phyloP scores from a whole-genome alignment of 495 filamentous ascomycete species.

The Rusavskia elegans region DNA sequence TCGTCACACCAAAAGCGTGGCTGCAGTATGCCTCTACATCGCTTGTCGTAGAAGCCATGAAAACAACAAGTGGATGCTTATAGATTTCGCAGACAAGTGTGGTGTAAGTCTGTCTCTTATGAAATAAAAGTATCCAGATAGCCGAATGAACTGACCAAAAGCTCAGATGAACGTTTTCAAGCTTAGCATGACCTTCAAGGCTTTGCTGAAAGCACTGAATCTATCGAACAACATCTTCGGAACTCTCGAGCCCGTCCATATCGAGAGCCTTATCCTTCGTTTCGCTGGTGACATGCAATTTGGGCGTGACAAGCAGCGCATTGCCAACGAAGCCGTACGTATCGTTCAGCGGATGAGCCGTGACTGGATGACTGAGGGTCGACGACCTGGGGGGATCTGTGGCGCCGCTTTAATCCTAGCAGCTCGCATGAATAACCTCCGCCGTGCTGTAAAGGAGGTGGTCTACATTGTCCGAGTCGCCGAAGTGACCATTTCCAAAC shows the following conservation, averaged over 20 bases:
- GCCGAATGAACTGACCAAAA: conserved; percentile 7
- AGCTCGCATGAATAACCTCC: conserved; percentile 93
- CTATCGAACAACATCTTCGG: conserved; percentile 30
- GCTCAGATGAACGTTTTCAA: conserved; percentile 76
- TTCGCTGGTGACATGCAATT: conserved; percentile 87
- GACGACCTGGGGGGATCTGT: conserved; percentile 84
- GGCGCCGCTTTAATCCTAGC: conserved; percentile 89
- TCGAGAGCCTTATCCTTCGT: conserved; percentile 75
- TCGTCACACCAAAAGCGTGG: conserved; percentile 67
- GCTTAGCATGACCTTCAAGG: conserved; percentile 70
- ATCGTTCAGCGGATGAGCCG: conserved; percentile 84
- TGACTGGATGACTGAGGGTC: conserved; percentile 91
- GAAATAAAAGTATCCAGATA: background rate
- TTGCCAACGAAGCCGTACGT: conserved; percentile 70
- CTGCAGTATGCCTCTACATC: conserved; percentile 74
- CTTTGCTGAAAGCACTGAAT: conserved; percentile 49
- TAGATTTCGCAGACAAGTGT: conserved; percentile 82
- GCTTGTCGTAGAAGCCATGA: conserved; percentile 57
- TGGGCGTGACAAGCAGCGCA: conserved; percentile 52
- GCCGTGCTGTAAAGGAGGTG: conserved; percentile 77
- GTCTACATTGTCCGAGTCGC: conserved; percentile 94
- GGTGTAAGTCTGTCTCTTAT: conserved; percentile 21
- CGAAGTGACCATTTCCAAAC: conserved; percentile 74
- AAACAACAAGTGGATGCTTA: conserved; percentile 58
- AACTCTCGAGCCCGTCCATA: conserved; percentile 44